Percentiles rank a stretch among this genome's conserved stretches.
These are phyloP conservation scores for Silene noctiflora DNA, from an alignment of 179 eudicot species.

Conservation along the genomic window DNA sequence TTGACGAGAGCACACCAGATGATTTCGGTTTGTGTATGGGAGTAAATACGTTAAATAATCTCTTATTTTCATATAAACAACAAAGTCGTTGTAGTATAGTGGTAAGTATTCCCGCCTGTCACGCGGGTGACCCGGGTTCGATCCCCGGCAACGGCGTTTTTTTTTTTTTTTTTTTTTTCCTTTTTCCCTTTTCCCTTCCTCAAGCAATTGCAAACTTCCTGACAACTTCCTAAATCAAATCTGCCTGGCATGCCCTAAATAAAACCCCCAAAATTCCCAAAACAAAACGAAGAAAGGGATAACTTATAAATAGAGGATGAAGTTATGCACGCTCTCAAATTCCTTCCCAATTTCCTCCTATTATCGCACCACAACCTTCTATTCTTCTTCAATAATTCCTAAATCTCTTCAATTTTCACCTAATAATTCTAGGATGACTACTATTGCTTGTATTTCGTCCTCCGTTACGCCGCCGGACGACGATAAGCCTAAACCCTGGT, in stretches of 20 bases:
- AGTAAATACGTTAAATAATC: no score
- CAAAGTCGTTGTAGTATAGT: constrained; percentile 95
- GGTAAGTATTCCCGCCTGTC: constrained; percentile 99
- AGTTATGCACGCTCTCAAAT: background rate
- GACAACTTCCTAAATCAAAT: no score
- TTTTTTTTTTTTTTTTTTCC: no score
- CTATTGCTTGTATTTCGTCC: constrained; percentile 21
- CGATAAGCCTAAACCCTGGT: constrained; percentile 58
- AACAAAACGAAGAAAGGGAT: background rate
- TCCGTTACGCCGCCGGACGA: constrained; percentile 16
- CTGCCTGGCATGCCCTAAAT: no score
- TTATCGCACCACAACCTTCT: background rate
- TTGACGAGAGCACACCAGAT: no score
- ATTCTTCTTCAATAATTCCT: background rate
- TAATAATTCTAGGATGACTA: constrained; percentile 11
- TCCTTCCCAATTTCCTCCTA: background rate
- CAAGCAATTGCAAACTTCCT: no score
- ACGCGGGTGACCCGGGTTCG: constrained; percentile 99
- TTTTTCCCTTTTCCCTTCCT: no score
- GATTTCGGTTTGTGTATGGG: no score
- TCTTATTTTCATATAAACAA: no score
- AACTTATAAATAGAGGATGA: background rate
- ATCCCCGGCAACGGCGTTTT: constrained; percentile 95
- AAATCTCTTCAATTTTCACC: constrained; percentile 17
- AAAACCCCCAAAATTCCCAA: no score